Conservation (phyloP, 768 basidiomycete species). For the Russula sp. region DNA sequence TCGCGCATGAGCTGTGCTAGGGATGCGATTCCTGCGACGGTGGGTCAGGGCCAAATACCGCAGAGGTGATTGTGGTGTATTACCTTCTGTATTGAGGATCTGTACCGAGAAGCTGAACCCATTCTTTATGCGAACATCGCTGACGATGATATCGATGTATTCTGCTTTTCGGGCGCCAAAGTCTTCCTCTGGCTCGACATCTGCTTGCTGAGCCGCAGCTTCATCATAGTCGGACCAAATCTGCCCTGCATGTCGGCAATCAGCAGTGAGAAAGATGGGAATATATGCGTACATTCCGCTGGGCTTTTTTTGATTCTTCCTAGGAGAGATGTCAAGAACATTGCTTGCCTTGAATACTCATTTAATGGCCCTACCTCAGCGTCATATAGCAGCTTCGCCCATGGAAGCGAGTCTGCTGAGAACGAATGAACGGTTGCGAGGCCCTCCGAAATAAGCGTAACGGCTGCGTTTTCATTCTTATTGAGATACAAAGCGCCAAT, state of each 20-base stretch:
- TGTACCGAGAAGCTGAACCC: constrained; percentile 90
- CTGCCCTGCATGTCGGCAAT: constrained; percentile 33
- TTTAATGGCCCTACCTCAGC: constrained; percentile 59
- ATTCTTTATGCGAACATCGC: constrained; percentile 67
- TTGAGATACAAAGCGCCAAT: constrained; percentile 82
- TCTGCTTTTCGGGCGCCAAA: constrained; percentile 62
- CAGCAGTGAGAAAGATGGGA: not conserved
- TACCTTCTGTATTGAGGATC: constrained; percentile 85
- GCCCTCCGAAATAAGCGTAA: constrained; percentile 79
- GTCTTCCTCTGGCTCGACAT: constrained; percentile 39
- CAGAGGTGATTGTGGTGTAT: constrained; percentile 15
- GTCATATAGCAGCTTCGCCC: constrained; percentile 70
- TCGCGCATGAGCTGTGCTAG: constrained; percentile 93
- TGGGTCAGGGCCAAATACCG: not conserved
- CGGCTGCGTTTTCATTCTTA: constrained; percentile 81
- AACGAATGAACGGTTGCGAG: constrained; percentile 82
- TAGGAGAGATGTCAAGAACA: constrained; percentile 25
- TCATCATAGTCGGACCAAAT: constrained; percentile 85
- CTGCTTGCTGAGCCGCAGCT: constrained; percentile 50
- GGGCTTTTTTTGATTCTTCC: constrained; percentile 76
- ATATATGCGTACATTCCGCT: constrained; percentile 55
- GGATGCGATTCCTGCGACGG: constrained; percentile 67
- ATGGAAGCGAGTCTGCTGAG: constrained; percentile 76
- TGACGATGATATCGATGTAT: constrained; percentile 89
- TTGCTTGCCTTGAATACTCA: not conserved